These are phyloP conservation scores for Dissoconium aciculare DNA, from an alignment of 2,329 filamentous ascomycete genomes.

Conservation along the genomic window DNA sequence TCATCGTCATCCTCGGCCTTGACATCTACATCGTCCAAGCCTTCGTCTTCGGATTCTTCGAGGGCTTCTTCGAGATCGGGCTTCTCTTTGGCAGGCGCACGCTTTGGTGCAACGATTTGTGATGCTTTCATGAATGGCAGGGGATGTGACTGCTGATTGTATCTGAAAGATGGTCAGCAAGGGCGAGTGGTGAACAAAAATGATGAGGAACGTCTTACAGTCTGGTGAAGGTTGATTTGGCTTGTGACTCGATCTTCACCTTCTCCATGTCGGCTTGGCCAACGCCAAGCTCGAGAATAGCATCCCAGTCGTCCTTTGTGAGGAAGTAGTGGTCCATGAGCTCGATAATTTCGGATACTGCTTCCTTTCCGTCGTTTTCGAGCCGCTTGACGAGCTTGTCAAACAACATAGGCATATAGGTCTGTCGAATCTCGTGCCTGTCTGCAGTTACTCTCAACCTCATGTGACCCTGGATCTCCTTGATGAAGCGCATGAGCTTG, in stretches of 20 bases:
- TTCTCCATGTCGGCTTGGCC: slow-evolving; percentile 64
- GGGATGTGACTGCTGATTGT: slow-evolving; percentile 75
- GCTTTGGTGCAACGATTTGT: slow-evolving; percentile 58
- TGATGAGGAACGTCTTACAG: too few relatives aligned
- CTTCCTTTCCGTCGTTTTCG: slow-evolving; percentile 64
- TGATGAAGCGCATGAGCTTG: slow-evolving; percentile 62
- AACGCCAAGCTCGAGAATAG: slow-evolving; percentile 78
- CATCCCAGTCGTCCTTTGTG: slow-evolving; percentile 88
- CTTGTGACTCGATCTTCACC: slow-evolving; percentile 67
- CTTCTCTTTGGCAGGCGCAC: slow-evolving; percentile 53
- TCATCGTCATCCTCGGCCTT: slow-evolving; percentile 48
- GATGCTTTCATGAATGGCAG: slow-evolving; percentile 93
- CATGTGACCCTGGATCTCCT: slow-evolving; percentile 96
- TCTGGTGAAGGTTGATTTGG: slow-evolving; percentile 81
- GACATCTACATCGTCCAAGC: slow-evolving; percentile 29
- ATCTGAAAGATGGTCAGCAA: too few relatives aligned
- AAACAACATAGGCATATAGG: slow-evolving; percentile 85
- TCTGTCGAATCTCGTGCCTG: slow-evolving; percentile 82
- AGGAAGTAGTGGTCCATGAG: slow-evolving; percentile 96
- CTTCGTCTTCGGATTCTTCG: slow-evolving; percentile 70
- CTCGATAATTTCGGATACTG: slow-evolving; percentile 69
- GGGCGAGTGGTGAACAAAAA: too few relatives aligned
- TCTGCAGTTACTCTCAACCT: slow-evolving; percentile 79
- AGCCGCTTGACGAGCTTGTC: slow-evolving; percentile 60
- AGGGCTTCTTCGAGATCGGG: slow-evolving; percentile 94